Base-by-base conservation (phyloP, 2,329 filamentous ascomycete species). In the Colletotrichum ledebouriae region DNA sequence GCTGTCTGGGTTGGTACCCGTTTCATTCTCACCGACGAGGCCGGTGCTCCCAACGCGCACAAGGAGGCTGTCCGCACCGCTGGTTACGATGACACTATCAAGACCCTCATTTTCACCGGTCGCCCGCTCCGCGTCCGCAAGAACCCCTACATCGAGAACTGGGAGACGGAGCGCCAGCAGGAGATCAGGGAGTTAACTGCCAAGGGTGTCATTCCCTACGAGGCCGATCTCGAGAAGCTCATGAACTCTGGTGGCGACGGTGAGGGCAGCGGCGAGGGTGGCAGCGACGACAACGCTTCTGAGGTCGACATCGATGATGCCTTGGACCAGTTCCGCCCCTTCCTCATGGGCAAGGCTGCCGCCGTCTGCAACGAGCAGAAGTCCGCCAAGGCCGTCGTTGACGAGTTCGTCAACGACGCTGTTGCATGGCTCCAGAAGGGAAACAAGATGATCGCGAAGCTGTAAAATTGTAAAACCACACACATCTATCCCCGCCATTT, bases 81-180 rank as follows among this genome's bases (percentile, higher is more conserved):
- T 59, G 89, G 92, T 74, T 97, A 96, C 80, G 94, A 98, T 82
- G 96, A 99, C 83, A 99, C 97, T 77, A 85, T 98, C 79, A 92
- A 94, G 78, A 99, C 96, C 57, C 93, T 98, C 80, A 99, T 99
- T 84, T 99, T 98, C 88, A 99, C 96, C 65, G 96, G 96, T 63
- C 93, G 96, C 67, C 96, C 96, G 41, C 86, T 99, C 78, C 93
- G 96, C 73, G 96, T 99, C 68, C 91, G 94, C 79, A 96, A 89
- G 78, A 99, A 98, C 85, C 81, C 91, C 6, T 99, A 99, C 82
- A 98, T 99, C 77, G 80, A 89, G 77, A 93, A 97, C 86, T 99
- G 96, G 96, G 95, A 99, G 84, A 91, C 91, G 76, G 96, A 98
- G 85, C 92, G 96, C 74, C 85, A 87, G 73, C 84, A 88, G 44